These are phyloP conservation scores for Tillandsia leiboldiana DNA, from an alignment of 176 grass and related monocot genomes.

Conservation along the genomic window DNA sequence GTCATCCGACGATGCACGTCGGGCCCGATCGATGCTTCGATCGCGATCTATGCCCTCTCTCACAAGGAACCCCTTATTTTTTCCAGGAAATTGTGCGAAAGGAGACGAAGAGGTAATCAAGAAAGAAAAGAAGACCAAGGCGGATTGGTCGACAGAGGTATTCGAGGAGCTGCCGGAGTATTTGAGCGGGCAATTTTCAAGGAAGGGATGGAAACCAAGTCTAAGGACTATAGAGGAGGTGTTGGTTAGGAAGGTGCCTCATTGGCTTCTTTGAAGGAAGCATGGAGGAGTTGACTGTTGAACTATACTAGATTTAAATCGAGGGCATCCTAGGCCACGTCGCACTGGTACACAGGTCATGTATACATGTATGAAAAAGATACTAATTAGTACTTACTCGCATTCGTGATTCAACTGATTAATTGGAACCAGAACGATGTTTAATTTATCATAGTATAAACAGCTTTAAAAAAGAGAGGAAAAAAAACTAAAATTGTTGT, in stretches of 20 bases:
- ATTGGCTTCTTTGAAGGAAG: slow-evolving; percentile 65
- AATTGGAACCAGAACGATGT: not conserved
- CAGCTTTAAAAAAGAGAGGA: too few species aligned
- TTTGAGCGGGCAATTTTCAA: slow-evolving; percentile 65
- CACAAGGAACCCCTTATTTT: not conserved
- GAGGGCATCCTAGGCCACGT: not conserved
- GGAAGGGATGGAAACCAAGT: slow-evolving; percentile 84
- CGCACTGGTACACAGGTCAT: not conserved
- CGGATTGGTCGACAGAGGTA: slow-evolving; percentile 10
- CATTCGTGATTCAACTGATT: not conserved
- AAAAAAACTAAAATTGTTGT: not conserved
- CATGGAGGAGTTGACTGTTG: not conserved
- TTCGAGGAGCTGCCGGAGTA: slow-evolving; percentile 53
- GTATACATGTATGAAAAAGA: not conserved
- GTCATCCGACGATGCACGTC: slow-evolving; percentile 55
- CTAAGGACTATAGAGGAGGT: slow-evolving; percentile 67
- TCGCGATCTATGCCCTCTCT: slow-evolving; percentile 34
- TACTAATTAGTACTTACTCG: too few species aligned
- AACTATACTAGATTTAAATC: not conserved
- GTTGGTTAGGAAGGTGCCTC: slow-evolving; percentile 46
- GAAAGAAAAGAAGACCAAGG: not conserved
- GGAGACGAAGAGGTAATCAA: not conserved
- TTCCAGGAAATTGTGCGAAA: slow-evolving; percentile 9
- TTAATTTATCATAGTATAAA: not conserved
- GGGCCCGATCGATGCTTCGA: slow-evolving; percentile 37